Percentiles rank a stretch among this genome's conserved stretches.
These are phyloP conservation scores for Geranomyces michiganensis DNA, from an alignment of 192 early-diverging fungal species.

Conservation along the genomic window DNA sequence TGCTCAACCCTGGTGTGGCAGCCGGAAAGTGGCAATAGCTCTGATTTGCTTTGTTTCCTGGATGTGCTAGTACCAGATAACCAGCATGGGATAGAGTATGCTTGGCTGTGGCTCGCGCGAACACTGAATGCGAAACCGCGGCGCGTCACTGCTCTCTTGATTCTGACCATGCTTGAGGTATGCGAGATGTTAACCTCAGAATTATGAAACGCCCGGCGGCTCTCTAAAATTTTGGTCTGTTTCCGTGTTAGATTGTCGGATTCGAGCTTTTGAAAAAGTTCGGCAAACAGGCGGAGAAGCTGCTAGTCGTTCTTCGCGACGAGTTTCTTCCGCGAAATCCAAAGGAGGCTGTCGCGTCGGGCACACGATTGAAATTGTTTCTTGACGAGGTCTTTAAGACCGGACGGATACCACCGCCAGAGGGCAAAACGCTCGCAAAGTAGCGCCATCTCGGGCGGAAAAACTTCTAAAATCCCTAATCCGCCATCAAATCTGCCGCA, in stretches of 20 bases:
- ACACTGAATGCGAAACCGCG: constrained; percentile 70
- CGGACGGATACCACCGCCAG: not conserved
- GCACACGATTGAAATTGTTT: constrained; percentile 46
- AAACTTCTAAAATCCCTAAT: too few species aligned
- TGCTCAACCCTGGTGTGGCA: too few species aligned
- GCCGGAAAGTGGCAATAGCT: too few species aligned
- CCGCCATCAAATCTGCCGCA: too few species aligned
- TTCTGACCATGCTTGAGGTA: constrained; percentile 66
- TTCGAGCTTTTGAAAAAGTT: constrained; percentile 42
- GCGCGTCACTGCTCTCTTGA: constrained; percentile 64
- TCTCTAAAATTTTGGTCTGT: not conserved
- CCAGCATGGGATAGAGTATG: constrained; percentile 58
- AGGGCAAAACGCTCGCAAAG: not conserved
- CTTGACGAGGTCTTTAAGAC: constrained; percentile 44
- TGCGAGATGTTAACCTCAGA: too few species aligned
- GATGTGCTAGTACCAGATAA: constrained; percentile 35
- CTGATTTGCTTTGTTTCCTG: not conserved
- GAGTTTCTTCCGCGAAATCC: constrained; percentile 39
- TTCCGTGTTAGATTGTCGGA: constrained; percentile 42
- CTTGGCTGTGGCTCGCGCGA: constrained; percentile 74
- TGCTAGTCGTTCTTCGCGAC: constrained; percentile 42
- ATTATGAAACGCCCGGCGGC: not conserved
- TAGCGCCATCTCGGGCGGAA: too few species aligned
- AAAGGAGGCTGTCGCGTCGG: constrained; percentile 29
- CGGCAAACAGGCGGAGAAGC: constrained; percentile 49